A percentile compares a stretch with the other conserved stretches of the same genome.
Evolutionary conservation across 352 stramenopile species (phyloP).

Genomic region (Halophytophthora batemanensis): DNA sequence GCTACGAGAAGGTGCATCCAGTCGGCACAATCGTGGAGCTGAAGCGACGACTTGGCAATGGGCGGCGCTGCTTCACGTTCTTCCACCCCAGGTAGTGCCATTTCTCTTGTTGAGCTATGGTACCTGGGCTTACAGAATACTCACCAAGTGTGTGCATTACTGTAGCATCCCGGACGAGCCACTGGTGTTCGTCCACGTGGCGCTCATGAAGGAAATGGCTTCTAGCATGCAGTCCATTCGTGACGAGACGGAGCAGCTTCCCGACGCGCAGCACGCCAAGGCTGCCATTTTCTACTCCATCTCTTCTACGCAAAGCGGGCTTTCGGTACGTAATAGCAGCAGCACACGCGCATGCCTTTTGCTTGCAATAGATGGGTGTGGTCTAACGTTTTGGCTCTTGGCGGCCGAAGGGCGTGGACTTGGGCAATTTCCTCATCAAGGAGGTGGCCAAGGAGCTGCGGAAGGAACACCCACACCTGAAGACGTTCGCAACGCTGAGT

Average conservation of each 20-base stretch:
- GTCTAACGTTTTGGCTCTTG: slow-evolving; percentile 4
- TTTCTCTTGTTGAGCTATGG: background rate
- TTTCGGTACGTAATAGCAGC: slow-evolving; percentile 74
- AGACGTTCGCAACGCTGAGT: slow-evolving; percentile 93
- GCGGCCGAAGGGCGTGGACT: slow-evolving; percentile 81
- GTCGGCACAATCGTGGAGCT: slow-evolving; percentile 93
- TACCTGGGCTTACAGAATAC: slow-evolving; percentile 2
- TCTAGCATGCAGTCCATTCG: slow-evolving; percentile 91
- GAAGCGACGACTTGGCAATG: slow-evolving; percentile 82
- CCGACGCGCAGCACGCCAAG: slow-evolving; percentile 52
- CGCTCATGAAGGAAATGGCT: slow-evolving; percentile 88
- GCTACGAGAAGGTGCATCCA: slow-evolving; percentile 94
- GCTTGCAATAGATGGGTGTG: background rate
- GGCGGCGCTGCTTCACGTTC: slow-evolving; percentile 91
- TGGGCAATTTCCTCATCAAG: slow-evolving; percentile 97
- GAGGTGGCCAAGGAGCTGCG: slow-evolving; percentile 86
- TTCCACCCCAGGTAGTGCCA: slow-evolving; percentile 87
- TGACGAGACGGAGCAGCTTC: slow-evolving; percentile 63
- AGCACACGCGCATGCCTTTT: background rate
- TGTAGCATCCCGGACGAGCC: slow-evolving; percentile 84
- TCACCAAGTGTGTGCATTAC: background rate
- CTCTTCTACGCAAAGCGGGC: slow-evolving; percentile 89
- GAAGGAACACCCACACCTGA: slow-evolving; percentile 60
- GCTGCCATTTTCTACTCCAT: slow-evolving; percentile 97
- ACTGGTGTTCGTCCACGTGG: slow-evolving; percentile 95